Evolutionary conservation across 2,329 filamentous ascomycete species (phyloP).

Genomic region (Ophiostoma quercus): DNA sequence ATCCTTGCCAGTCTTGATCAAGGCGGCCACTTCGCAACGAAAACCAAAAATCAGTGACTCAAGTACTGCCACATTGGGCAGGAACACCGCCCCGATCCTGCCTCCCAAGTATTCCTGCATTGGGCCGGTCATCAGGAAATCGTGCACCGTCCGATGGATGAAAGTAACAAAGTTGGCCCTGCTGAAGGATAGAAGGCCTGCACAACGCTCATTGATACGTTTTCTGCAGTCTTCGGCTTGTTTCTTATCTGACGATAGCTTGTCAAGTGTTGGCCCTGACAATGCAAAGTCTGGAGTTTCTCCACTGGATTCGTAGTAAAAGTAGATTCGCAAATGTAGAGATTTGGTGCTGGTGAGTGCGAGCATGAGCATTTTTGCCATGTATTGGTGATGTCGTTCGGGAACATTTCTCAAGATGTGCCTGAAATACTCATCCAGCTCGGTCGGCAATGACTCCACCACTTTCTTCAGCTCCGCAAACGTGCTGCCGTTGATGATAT

Average conservation of each 20-base stretch:
- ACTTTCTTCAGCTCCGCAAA: not conserved
- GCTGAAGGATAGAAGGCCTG: not conserved
- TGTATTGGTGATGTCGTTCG: not conserved
- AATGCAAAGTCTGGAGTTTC: not conserved
- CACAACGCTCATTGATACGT: not conserved
- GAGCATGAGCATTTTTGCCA: not conserved
- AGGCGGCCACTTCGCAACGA: not conserved
- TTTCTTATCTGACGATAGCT: not conserved
- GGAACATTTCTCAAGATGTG: not conserved
- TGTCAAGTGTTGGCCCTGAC: not conserved
- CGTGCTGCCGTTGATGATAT: not conserved
- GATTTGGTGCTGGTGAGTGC: not conserved
- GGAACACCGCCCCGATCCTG: not conserved
- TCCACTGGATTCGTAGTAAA: not conserved
- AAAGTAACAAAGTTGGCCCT: not conserved
- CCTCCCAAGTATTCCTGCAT: not conserved
- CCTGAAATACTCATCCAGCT: not conserved
- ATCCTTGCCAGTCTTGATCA: not conserved
- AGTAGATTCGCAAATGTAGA: not conserved
- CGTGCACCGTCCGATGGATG: constrained; percentile 1
- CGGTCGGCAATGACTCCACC: not conserved
- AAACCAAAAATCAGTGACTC: not conserved
- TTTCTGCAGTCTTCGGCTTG: not conserved
- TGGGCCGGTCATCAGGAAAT: not conserved
- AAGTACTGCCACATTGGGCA: not conserved